These are phyloP conservation scores for Nemania sp. DNA, from an alignment of 2,329 filamentous ascomycete species.

Conservation along the genomic window DNA sequence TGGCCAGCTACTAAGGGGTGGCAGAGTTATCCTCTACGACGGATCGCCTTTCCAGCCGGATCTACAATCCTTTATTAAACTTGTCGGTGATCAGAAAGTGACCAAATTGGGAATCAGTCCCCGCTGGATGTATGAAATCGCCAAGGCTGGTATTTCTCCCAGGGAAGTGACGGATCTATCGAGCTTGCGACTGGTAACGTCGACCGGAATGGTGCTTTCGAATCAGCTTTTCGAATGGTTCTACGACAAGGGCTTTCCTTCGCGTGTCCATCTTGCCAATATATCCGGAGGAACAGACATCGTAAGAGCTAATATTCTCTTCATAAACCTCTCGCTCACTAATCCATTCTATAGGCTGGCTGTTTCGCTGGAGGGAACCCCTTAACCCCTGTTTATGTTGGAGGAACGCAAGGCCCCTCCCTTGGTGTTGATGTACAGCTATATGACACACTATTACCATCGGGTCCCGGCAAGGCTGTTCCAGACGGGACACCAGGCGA, in stretches of 20 bases:
- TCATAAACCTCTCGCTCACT: conserved; percentile 15
- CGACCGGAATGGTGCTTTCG: conserved; percentile 85
- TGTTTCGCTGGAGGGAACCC: conserved; percentile 75
- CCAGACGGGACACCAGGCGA: conserved; percentile 76
- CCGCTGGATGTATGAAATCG: conserved; percentile 79
- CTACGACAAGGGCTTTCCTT: conserved; percentile 77
- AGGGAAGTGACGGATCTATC: conserved; percentile 72
- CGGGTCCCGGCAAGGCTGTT: conserved; percentile 58
- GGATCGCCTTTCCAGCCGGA: conserved; percentile 83
- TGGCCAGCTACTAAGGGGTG: conserved; percentile 69
- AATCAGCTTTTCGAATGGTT: conserved; percentile 84
- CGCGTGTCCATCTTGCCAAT: conserved; percentile 74
- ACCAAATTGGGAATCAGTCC: conserved; percentile 82
- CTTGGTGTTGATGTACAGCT: conserved; percentile 65
- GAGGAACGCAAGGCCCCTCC: conserved; percentile 63
- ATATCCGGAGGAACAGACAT: conserved; percentile 84
- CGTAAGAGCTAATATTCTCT: conserved; percentile 56
- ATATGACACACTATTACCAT: conserved; percentile 72
- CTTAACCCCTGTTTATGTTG: conserved; percentile 72
- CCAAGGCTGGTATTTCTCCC: conserved; percentile 72
- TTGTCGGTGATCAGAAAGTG: conserved; percentile 72
- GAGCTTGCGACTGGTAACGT: conserved; percentile 70
- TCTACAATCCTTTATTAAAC: conserved; percentile 69
- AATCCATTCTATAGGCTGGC: conserved; percentile 59
- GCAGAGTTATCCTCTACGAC: conserved; percentile 79